Base-by-base conservation (phyloP, 2,329 filamentous ascomycete genomes). In the Stenocarpella maydis region DNA sequence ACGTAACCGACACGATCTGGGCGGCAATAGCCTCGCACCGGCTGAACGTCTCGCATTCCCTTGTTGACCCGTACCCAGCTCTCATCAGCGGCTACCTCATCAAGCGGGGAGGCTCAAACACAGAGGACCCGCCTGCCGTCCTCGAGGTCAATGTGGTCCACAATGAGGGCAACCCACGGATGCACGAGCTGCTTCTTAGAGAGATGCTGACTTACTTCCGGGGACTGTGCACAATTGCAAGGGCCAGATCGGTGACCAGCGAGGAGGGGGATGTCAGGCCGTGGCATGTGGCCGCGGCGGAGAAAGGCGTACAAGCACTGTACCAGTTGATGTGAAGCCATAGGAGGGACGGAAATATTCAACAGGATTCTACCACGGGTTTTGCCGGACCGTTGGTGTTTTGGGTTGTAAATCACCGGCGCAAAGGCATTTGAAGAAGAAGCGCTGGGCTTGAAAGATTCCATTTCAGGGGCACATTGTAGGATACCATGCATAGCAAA, bases 1-100 rank as follows among this genome's bases (percentile, higher is more conserved):
- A 96, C 75, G 80, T 88, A 2, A 90, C 89, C 1, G 93, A 96
- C 74, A 91, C 93, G 72, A 91, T 88, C 0, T 95, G 91, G 90
- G 92, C 90, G 24, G 87, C 92, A 6, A 83, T 96, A 19, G 85
- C 92, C 50, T 85, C 88, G 1, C 91, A 93, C 76, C 85, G 89
- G 17, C 82, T 91, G 19, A 89, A 86, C 77, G 90, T 88, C 75
- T 87, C 88, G 0, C 80, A 83, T 12, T 85, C 85, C 3, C 80
- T 87, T 19, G 80, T 86, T 6, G 87, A 90, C 52, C 78, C 86
- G 45, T 85, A 84, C 60, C 87, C 87, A 1, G 84, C 89, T 0
- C 83, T 91, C 1, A 84, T 87, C 39, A 90, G 88, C 74, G 90
- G 89, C 5, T 92, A 91, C 75, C 82, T 92, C 4, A 83, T 92